Evolutionary conservation across 2,329 filamentous ascomycete species (phyloP).

Genomic region (Phaeosphaeriaceae sp.): DNA sequence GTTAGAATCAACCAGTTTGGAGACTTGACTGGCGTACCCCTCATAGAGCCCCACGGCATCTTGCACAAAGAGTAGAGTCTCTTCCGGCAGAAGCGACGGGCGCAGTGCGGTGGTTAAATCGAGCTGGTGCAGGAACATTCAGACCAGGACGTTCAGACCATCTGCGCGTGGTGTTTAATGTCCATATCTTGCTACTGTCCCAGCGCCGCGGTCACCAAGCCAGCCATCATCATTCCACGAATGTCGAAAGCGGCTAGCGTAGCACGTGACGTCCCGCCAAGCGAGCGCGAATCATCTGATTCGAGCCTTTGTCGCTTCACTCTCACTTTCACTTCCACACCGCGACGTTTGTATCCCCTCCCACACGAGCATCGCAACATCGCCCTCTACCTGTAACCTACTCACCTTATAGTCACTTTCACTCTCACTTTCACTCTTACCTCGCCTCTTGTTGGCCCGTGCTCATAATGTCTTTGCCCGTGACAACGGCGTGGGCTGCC

Average conservation of each 20-base stretch:
- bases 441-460: conserved; percentile 12
- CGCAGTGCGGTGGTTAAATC: conserved; percentile 96
- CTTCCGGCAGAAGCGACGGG: conserved; percentile 90
- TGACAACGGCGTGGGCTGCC: conserved; percentile 35
- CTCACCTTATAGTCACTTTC: conserved; percentile 21
- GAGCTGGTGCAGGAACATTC: conserved; percentile 96
- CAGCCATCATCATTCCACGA: conserved; percentile 22
- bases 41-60: conserved; percentile 97
- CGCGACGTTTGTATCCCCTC: conserved; percentile 13
- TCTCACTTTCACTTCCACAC: conserved; percentile 23
- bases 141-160: conserved; percentile 83
- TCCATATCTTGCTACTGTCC: conserved; percentile 14
- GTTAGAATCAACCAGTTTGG: conserved; percentile 13
- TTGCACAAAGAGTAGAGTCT: conserved; percentile 94
- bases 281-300: conserved; percentile 16
- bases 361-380: conserved; percentile 3
- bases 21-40: conserved; percentile 69
- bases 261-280: conserved; percentile 9
- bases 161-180: conserved; percentile 23
- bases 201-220: conserved; percentile 17
- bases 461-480: conserved; percentile 37
- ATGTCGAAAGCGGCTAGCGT: conserved; percentile 14
- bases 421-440: background rate
- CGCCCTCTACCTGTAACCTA: conserved; percentile 12
- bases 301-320: conserved; percentile 23